Percentiles rank a stretch among this genome's conserved stretches.
Evolutionary conservation across 192 early-diverging fungal species (phyloP).

Genomic region (Pilobolus umbonatus): DNA sequence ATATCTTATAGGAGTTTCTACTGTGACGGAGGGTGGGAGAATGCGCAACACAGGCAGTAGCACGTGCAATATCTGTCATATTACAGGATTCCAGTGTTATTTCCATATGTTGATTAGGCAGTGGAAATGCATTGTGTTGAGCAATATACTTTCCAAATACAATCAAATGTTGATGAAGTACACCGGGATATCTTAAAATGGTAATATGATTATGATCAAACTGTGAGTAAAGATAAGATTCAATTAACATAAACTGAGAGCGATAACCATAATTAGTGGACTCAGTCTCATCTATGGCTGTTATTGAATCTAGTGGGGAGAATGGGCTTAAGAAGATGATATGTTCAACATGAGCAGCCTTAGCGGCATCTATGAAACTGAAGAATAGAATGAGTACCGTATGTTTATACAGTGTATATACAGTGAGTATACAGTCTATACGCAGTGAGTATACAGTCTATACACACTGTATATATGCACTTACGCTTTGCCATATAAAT

Average conservation of each 20-base stretch:
- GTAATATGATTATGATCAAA: slow-evolving; percentile 28
- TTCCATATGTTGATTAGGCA: slow-evolving; percentile 26
- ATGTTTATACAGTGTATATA: background rate
- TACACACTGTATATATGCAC: background rate
- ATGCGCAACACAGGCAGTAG: slow-evolving; percentile 26
- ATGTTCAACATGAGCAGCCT: slow-evolving; percentile 31
- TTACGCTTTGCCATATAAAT: slow-evolving; percentile 29
- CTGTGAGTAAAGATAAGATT: slow-evolving; percentile 20
- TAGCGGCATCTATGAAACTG: slow-evolving; percentile 37
- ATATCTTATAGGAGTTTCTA: slow-evolving; percentile 28
- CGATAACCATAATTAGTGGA: slow-evolving; percentile 10
- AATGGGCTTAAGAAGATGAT: slow-evolving; percentile 35
- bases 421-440: background rate
- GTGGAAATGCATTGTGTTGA: slow-evolving; percentile 32
- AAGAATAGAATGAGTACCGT: background rate
- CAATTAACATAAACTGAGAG: slow-evolving; percentile 30
- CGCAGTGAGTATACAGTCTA: too few species aligned
- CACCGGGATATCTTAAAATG: slow-evolving; percentile 35
- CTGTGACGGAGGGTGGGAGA: slow-evolving; percentile 23
- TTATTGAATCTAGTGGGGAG: slow-evolving; percentile 25
- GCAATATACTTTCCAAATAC: slow-evolving; percentile 33
- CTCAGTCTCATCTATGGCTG: background rate
- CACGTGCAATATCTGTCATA: slow-evolving; percentile 33
- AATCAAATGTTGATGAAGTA: slow-evolving; percentile 35
- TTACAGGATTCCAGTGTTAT: slow-evolving; percentile 35